Evolutionary conservation across 768 basidiomycete species (phyloP).

Genomic region (Leucocoprinus birnbaumii): DNA sequence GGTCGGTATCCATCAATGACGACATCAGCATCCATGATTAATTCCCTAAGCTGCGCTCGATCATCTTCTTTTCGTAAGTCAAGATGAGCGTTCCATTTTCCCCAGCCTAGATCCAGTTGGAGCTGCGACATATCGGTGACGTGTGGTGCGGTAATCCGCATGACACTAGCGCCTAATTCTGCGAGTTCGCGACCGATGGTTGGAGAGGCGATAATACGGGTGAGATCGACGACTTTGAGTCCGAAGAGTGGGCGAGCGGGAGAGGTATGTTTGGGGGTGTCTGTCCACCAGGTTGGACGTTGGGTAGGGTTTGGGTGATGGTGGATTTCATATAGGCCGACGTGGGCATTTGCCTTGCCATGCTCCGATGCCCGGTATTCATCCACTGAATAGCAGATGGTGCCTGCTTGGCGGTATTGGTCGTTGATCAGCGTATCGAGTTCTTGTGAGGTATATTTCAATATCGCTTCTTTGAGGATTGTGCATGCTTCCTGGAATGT

Average conservation of each 20-base stretch:
- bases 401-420: constrained; percentile 22
- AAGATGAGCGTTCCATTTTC: constrained; percentile 25
- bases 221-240: constrained; percentile 25
- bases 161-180: constrained; percentile 25
- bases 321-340: constrained; percentile 22
- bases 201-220: constrained; percentile 24
- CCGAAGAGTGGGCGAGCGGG: constrained; percentile 20
- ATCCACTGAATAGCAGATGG: constrained; percentile 18
- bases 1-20: constrained; percentile 28
- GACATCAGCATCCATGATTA: constrained; percentile 24
- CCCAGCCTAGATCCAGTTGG: constrained; percentile 22
- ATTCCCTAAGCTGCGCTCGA: constrained; percentile 11
- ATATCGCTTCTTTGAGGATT: constrained; percentile 12
- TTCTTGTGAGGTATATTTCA: constrained; percentile 13
- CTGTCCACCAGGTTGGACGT: constrained; percentile 18
- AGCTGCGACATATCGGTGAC: constrained; percentile 19
- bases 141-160: constrained; percentile 24
- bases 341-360: constrained; percentile 22
- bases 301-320: constrained; percentile 20
- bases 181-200: constrained; percentile 21
- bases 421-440: constrained; percentile 21
- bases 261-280: constrained; percentile 11
- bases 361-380: constrained; percentile 21
- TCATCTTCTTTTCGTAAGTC: constrained; percentile 22
- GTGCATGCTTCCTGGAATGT: constrained; percentile 10